These are phyloP conservation scores for Oehlia diaphana DNA, from an alignment of 192 early-diverging fungal genomes.

Conservation along the genomic window DNA sequence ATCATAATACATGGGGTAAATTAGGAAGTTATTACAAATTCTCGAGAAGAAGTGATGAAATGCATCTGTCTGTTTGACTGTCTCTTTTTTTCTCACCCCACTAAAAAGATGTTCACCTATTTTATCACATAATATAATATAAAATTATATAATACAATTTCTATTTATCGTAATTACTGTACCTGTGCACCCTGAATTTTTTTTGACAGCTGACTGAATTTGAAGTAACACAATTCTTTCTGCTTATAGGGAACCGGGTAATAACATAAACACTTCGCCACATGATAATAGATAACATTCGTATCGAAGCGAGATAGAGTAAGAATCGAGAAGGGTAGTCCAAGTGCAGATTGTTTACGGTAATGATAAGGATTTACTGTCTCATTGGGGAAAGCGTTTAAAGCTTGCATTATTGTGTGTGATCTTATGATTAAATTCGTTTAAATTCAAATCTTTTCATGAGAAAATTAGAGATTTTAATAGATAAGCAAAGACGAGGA, in stretches of 20 bases:
- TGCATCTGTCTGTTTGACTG: too few relatives aligned
- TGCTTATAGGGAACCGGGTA: not conserved
- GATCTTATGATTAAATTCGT: not conserved
- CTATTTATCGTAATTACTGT: not conserved
- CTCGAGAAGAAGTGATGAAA: too few relatives aligned
- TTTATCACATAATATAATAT: not conserved
- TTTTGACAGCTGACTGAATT: slow-evolving; percentile 1
- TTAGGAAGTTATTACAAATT: too few relatives aligned
- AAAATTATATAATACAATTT: too few relatives aligned
- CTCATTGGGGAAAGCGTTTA: not conserved
- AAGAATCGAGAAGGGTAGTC: not conserved
- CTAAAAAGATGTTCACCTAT: not conserved
- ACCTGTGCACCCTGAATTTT: not conserved
- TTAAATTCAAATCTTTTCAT: not conserved
- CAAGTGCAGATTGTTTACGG: not conserved
- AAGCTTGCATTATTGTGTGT: not conserved
- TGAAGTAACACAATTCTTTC: not conserved
- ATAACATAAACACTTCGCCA: not conserved
- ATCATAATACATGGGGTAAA: too few relatives aligned
- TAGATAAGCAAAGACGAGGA: not conserved
- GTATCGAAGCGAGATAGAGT: not conserved
- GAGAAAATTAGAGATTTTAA: not conserved
- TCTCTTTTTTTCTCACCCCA: too few relatives aligned
- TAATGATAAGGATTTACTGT: not conserved
- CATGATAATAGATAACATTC: not conserved